A percentile compares a stretch with the other conserved stretches of the same genome.
Conservation (phyloP, 1,139 yeast genomes). For the Scheffersomyces titani region DNA sequence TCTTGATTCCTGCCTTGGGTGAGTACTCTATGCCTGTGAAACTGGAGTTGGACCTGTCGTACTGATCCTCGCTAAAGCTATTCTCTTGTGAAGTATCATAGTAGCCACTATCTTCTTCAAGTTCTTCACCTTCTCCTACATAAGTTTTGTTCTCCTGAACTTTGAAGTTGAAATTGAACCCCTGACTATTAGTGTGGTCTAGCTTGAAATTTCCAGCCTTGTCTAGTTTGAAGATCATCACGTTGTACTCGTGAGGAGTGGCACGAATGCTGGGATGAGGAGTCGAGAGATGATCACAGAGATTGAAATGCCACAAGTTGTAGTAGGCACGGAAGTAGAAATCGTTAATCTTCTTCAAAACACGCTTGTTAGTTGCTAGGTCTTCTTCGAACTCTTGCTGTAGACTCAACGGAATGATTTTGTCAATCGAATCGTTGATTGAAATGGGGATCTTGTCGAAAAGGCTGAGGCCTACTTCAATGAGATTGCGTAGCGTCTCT, state of each 20-base stretch:
- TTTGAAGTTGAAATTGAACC: constrained; percentile 35
- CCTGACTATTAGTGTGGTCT: constrained; percentile 33
- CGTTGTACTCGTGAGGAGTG: constrained; percentile 16
- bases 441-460: constrained; percentile 68
- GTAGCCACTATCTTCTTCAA: constrained; percentile 7
- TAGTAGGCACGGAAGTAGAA: constrained; percentile 63
- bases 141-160: constrained; percentile 6
- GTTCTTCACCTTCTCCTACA: constrained; percentile 4
- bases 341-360: constrained; percentile 47
- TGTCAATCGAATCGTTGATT: constrained; percentile 36
- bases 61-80: constrained; percentile 1
- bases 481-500: constrained; percentile 11
- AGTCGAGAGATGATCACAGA: constrained; percentile 50
- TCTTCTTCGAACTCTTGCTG: constrained; percentile 17
- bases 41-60: constrained; percentile 3
- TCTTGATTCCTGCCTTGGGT: constrained; percentile 13
- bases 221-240: constrained; percentile 29
- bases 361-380: constrained; percentile 19
- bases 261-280: neutral
- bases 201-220: constrained; percentile 26
- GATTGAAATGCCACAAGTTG: constrained; percentile 76
- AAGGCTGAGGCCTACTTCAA: constrained; percentile 59
- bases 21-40: constrained; percentile 14
- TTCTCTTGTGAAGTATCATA: constrained; percentile 9
- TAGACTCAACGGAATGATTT: constrained; percentile 44